Evolutionary conservation across 495 filamentous ascomycete genomes (phyloP), one percentile per base, ranked within the genome.

Genomic region (Aspergillus ellipticus): DNA sequence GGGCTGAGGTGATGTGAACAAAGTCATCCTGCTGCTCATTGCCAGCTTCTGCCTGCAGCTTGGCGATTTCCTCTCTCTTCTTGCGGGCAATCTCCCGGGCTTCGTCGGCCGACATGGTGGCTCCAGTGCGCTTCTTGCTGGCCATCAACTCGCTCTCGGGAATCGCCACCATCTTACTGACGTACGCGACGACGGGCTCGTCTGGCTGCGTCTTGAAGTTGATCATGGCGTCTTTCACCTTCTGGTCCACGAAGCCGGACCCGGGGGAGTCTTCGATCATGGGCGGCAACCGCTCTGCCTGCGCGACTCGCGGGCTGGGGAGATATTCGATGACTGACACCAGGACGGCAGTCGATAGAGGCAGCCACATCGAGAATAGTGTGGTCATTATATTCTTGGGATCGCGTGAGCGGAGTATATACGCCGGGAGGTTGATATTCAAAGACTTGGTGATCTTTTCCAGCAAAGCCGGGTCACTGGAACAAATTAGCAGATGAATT

Each of bases 131-230:
- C 58, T 86, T 82, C 24, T 88, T 82, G 65, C 85, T 93, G 57
- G 92, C 90, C 2, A 85, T 84, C 16, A 99, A 79, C 57, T 97
- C 92, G 63, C 89, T 96, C 63, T 92, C 89, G 2, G 90, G 92
- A 16, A 97, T 83, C 1, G 94, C 91, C 19, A 96, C 89, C 92
- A 99, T 96, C 71, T 99, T 99, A 71, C 92, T 97, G 41, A 99
- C 90, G 60, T 95, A 99, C 9, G 92, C 94, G 6, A 97, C 89
- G 3, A 95, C 85, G 2, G 94, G 93, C 46, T 87, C 87, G 0
- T 83, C 79, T 8, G 79, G 71, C 1, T 70, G 72, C 4, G 82
- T 83, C 59, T 88, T 87, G 66, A 94, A 97, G 2, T 85, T 79
- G 4, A 89, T 64, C 85, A 97, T 91, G 8, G 94, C 92, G 17